phyloP scores from a whole-genome alignment of 352 stramenopile genomes.

The Globisporangium apiculatum region DNA sequence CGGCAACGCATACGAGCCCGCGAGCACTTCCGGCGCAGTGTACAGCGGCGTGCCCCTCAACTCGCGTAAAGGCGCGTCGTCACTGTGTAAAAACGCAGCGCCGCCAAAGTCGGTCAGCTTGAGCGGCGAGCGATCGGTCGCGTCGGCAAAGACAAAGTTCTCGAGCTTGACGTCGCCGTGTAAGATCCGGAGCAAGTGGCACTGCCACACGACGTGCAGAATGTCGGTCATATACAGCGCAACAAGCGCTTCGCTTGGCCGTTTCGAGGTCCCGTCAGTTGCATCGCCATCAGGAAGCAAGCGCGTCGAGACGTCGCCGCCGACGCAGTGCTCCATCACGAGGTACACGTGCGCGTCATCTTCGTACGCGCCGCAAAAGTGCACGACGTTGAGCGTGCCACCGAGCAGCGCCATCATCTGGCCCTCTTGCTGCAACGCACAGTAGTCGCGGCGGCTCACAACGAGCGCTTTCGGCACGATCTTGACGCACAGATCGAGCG shows the following conservation, averaged over 20 bases:
- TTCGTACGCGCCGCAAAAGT: slow-evolving; percentile 79
- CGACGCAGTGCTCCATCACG: slow-evolving; percentile 75
- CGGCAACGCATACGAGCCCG: slow-evolving; percentile 95
- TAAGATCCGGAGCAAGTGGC: slow-evolving; percentile 98
- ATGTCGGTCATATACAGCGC: slow-evolving; percentile 73
- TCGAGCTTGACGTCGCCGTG: slow-evolving; percentile 98
- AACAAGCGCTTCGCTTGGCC: slow-evolving; percentile 25
- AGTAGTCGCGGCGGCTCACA: slow-evolving; percentile 52
- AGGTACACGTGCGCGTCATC: slow-evolving; percentile 66
- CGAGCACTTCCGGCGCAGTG: slow-evolving; percentile 99
- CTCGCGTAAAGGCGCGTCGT: slow-evolving; percentile 98
- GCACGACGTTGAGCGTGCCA: slow-evolving; percentile 74
- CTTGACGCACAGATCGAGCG: slow-evolving; percentile 65
- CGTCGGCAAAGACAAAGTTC: slow-evolving; percentile 95
- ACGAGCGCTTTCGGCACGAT: slow-evolving; percentile 66
- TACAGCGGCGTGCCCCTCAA: slow-evolving; percentile 98
- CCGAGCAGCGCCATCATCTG: slow-evolving; percentile 73
- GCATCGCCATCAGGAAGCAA: slow-evolving; percentile 9
- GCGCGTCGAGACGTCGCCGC: slow-evolving; percentile 44
- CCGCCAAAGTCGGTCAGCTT: slow-evolving; percentile 99
- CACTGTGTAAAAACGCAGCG: slow-evolving; percentile 90
- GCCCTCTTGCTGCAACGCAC: slow-evolving; percentile 56
- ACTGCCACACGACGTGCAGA: slow-evolving; percentile 96
- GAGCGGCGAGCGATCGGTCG: slow-evolving; percentile 94
- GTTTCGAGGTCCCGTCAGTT: slow-evolving; percentile 1